Percentiles rank a stretch among this genome's conserved stretches.
Evolutionary conservation across 176 grass and related monocot species (phyloP).

Genomic region (Oryza glumipatula): DNA sequence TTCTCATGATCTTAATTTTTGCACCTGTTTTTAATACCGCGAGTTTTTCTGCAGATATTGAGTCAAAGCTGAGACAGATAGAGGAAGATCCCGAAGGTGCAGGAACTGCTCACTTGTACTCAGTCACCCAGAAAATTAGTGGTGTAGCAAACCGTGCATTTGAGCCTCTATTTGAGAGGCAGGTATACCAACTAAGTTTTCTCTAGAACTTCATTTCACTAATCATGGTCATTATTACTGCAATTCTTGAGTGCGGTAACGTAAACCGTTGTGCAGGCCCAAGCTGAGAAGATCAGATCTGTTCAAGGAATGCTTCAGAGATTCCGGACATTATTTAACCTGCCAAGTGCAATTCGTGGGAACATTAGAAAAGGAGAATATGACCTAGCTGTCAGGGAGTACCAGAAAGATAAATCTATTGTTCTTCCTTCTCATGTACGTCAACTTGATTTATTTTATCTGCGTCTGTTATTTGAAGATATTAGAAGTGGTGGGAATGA

Average conservation of each 20-base stretch:
- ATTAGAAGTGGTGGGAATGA: not conserved
- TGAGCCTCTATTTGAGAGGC: constrained; percentile 96
- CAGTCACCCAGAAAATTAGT: constrained; percentile 90
- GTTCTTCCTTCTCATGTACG: constrained; percentile 99
- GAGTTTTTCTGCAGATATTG: constrained; percentile 66
- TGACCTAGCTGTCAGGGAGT: constrained; percentile 99
- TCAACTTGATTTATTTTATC: constrained; percentile 32
- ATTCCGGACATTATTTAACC: constrained; percentile 94
- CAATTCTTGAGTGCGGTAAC: constrained; percentile 38
- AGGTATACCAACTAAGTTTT: constrained; percentile 66
- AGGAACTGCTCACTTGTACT: constrained; percentile 83
- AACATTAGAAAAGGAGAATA: constrained; percentile 99
- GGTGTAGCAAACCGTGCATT: constrained; percentile 86
- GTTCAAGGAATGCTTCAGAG: constrained; percentile 99
- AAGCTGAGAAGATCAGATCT: constrained; percentile 99
- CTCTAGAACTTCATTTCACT: constrained; percentile 23
- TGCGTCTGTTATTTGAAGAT: not conserved
- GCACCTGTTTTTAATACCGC: constrained; percentile 36
- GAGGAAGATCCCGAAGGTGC: constrained; percentile 99
- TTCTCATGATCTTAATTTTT: constrained; percentile 31
- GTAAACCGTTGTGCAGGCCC: constrained; percentile 60
- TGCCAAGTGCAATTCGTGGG: constrained; percentile 91
- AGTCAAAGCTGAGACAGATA: constrained; percentile 96
- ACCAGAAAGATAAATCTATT: constrained; percentile 99
- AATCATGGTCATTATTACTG: constrained; percentile 10